Base-by-base conservation (phyloP, 805 yeast species). In the Candida ulmi region DNA sequence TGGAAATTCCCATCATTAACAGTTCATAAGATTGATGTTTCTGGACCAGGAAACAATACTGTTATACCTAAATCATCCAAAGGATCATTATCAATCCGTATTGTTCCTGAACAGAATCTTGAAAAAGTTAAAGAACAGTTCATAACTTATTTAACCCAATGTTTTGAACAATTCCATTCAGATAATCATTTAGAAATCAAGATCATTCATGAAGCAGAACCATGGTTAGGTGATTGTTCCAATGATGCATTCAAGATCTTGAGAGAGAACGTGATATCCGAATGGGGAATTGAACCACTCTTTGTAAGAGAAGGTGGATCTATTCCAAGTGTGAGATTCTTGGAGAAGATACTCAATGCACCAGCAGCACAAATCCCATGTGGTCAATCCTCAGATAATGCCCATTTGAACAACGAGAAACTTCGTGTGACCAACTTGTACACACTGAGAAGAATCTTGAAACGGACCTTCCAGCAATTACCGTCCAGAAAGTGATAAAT, bases 281-380 rank as follows among this genome's bases (percentile, higher is more conserved):
- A 80, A 40, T 91, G 99, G 99, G 78, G 75, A 0, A 63, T 69
- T 11, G 86, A 84, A 39, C 97, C 98, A 2, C 64, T 91, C 31
- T 82, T 80, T 44, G 86, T 93, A 25, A 76, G 98, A 48, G 99
- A 93, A 65, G 99, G 99, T 44, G 99, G 99, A 0, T 87, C 97
- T 0, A 88, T 91, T 58, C 97, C 99, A 2, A 82, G 91, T 11
- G 80, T 93, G 8, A 65, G 96, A 46, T 83, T 83, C 44, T 63
- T 91, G 47, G 99, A 91, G 52, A 85, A 85, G 58, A 67, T 74
- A 11, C 85, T 91, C 48, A 61, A 71, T 38, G 96, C 98, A 3
- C 86, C 87, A 19, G 98, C 96, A 2, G 95, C 91, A 1, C 98
- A 93, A 60, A 76, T 93, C 26, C 98, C 99, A 2, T 88, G 97